Base-by-base conservation (phyloP, 192 early-diverging fungal genomes). In the Rhizophagus prolifer region DNA sequence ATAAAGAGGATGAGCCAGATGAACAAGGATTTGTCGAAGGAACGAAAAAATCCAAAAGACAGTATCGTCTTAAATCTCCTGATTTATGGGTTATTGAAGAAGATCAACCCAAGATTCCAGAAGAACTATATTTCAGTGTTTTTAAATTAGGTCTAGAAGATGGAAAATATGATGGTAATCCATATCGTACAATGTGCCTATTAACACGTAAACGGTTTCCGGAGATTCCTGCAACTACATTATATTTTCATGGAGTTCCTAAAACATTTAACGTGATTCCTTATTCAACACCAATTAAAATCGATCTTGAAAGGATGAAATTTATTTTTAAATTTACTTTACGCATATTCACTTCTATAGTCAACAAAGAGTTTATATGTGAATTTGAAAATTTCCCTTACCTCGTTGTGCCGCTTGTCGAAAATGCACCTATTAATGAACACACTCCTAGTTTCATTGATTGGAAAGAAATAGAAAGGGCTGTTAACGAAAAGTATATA, bases 301-400 rank as follows among this genome's bases (percentile, higher is more conserved):
- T 89, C 28, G 73, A 77, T 12, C 19, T 62, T 1, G 83, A 82
- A 10, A 81, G 85, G 23, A 75, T 88, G 0, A 81, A 86, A 0
- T n/a, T 68, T 2, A 69, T 91, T 1, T 85, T 82, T 9, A 77
- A 84, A n/a, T 92, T 87, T 64, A 91, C 88, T 0, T 70, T 90
- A 3, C 79, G 83, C 19, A 34, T 88, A 9, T 77, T 90, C 47
- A 67, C 79, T 9, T 82, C 87, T 9, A 79, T 91, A 8, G 72
- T 83, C 36, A 82, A 85, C 28, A 82, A 81, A 70, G 81, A 79
- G 6, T 86, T 88, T 67, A 58, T 77, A 26, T 91, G 91, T 79
- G 70, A 81, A 5, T 58, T 84, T 30, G 81, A 83, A 16, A 80
- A 85, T 34, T 77, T 90, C 50, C 85, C 90, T 0, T 88, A 84